phyloP scores from a whole-genome alignment of 148 eudicot genomes.

The Pouteria glomerata region DNA sequence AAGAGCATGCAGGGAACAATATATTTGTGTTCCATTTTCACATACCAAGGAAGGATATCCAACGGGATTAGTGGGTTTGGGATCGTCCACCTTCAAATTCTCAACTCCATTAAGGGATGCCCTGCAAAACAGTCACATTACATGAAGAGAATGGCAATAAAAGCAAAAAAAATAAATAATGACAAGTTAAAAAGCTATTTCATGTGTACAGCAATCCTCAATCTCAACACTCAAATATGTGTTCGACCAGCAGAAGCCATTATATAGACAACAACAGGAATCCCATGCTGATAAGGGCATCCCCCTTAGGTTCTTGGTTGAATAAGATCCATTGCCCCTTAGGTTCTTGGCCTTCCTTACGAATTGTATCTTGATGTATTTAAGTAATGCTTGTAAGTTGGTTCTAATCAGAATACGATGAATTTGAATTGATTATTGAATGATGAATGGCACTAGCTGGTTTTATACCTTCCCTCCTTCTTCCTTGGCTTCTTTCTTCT shows the following conservation, averaged over 20 bases:
- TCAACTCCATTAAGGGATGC: slow-evolving; percentile 20
- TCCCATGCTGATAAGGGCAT: no score
- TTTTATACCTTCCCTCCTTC: no score
- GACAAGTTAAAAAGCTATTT: not conserved
- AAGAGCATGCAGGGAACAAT: not conserved
- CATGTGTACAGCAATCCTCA: not conserved
- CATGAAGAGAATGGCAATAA: not conserved
- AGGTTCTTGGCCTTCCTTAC: no score
- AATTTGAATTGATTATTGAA: no score
- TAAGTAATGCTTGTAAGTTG: no score
- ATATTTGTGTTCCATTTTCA: not conserved
- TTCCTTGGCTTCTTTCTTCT: no score
- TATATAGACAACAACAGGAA: not conserved
- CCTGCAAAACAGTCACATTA: slow-evolving; percentile 25
- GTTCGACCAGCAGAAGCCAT: not conserved
- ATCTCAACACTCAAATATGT: not conserved
- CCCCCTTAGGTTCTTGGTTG: no score
- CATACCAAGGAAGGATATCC: slow-evolving; percentile 31
- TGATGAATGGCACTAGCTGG: no score
- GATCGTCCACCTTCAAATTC: slow-evolving; percentile 15
- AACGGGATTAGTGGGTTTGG: slow-evolving; percentile 8
- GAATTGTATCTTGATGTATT: no score
- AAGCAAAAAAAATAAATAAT: no score
- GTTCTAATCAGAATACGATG: no score
- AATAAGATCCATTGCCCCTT: no score